Conservation (phyloP, 768 basidiomycete genomes). For the Tulasnella sp. region DNA sequence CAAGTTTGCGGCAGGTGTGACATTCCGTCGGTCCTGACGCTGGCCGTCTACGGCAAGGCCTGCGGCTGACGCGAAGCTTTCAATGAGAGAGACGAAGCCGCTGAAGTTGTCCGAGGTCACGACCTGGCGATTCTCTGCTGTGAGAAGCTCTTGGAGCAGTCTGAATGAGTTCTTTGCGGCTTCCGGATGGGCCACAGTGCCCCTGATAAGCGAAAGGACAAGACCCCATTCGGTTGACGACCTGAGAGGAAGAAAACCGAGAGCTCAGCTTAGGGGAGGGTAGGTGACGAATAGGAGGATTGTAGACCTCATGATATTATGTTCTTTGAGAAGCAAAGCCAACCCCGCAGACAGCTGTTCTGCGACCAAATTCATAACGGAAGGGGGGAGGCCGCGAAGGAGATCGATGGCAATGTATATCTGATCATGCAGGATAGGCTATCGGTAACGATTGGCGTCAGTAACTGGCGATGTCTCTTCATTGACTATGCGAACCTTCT, state of each 20-base stretch:
- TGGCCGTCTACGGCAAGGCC: conserved; percentile 43
- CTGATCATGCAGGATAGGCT: conserved; percentile 84
- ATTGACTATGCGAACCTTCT: conserved; percentile 41
- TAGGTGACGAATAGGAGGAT: background rate
- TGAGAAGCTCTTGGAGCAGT: conserved; percentile 53
- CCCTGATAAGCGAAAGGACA: conserved; percentile 75
- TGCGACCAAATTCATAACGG: conserved; percentile 71
- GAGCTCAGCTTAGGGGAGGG: background rate
- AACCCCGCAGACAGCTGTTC: conserved; percentile 85
- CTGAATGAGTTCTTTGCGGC: conserved; percentile 79
- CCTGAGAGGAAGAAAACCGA: conserved; percentile 27
- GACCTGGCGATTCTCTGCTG: conserved; percentile 42
- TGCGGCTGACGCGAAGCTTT: conserved; percentile 78
- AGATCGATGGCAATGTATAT: conserved; percentile 89
- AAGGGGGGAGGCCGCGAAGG: conserved; percentile 64
- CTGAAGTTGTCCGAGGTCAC: conserved; percentile 69
- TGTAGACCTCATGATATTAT: conserved; percentile 52
- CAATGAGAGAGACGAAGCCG: conserved; percentile 68
- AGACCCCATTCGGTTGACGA: conserved; percentile 96
- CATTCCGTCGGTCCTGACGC: conserved; percentile 36
- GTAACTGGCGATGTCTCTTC: background rate
- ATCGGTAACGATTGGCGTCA: background rate
- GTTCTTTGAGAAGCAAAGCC: conserved; percentile 60
- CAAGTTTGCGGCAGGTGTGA: background rate
- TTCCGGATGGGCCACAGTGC: conserved; percentile 75